phyloP scores from a whole-genome alignment of 129 eudicot genomes.

The Lactuca saligna region DNA sequence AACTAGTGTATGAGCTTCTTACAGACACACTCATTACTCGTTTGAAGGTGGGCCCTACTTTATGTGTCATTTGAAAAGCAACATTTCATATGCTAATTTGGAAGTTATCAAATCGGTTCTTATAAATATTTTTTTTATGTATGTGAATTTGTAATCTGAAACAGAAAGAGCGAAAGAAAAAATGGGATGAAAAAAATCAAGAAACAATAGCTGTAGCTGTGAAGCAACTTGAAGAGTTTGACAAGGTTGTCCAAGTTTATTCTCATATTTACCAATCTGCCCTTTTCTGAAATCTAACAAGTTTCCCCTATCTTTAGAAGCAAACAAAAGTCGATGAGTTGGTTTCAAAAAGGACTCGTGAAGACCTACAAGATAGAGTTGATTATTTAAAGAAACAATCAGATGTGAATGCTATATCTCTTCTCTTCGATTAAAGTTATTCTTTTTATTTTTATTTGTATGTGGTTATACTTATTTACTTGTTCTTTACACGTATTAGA shows the following conservation, averaged over 20 bases:
- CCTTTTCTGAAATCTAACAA: neutral
- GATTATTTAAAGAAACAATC: constrained; percentile 85
- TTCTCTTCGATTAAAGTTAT: constrained; percentile 6
- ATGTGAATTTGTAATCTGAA: constrained; percentile 13
- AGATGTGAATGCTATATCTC: constrained; percentile 48
- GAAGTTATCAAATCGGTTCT: constrained; percentile 2
- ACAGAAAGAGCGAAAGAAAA: constrained; percentile 92
- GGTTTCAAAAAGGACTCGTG: constrained; percentile 60
- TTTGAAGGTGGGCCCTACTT: constrained; percentile 63
- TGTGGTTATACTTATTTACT: constrained; percentile 15
- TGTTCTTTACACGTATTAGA: constrained; percentile 37
- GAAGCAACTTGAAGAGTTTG: constrained; percentile 79
- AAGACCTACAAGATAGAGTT: constrained; percentile 84
- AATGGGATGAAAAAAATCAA: constrained; percentile 90
- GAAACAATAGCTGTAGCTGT: constrained; percentile 88
- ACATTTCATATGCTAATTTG: neutral
- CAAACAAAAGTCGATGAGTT: constrained; percentile 58
- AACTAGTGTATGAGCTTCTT: constrained; percentile 88
- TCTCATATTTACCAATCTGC: neutral
- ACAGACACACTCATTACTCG: constrained; percentile 76
- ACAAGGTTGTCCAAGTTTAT: constrained; percentile 48
- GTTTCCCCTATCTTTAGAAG: constrained; percentile 44
- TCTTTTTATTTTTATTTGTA: neutral
- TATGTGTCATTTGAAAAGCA: constrained; percentile 10
- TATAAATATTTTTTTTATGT: constrained; percentile 16